Evolutionary conservation across 2,329 filamentous ascomycete genomes (phyloP), one percentile per base, ranked within the genome.

Genomic region (Aspergillus brasiliensis): DNA sequence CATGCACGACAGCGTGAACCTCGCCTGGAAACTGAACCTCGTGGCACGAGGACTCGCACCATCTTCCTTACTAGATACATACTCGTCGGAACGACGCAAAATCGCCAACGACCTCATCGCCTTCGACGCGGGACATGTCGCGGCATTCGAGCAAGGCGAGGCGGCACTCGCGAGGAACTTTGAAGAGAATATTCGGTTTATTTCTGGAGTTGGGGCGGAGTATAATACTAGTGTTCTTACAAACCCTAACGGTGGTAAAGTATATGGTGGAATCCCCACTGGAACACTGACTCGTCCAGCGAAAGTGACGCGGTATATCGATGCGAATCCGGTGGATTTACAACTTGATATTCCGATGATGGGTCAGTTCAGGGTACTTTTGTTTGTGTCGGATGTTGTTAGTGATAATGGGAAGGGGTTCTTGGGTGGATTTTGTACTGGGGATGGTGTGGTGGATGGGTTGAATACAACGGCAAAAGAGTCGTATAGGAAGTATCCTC

Each of bases 271-370:
- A 72, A 68, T 83, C 0, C 74, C 68, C 25, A 74, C 78, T 0
- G 79, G 79, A 0, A 67, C 71, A 5, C 69, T 86, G 21, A 79
- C 90, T 25, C 83, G 87, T 3, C 90, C 90, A 2, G 87, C 87
- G 42, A 89, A 86, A 74, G 89, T 88, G 17, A 90, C 88, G 0
- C 84, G 90, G 27, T 92, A 89, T 70, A 84, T 92, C 54, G 90
- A 93, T 74, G 87, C 89, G 3, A 93, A 92, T 67, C 90, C 90
- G 0, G 86, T 93, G 44, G 88, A 92, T 66, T 79, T 92, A 27
- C 89, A 93, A 71, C 84, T 91, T 5, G 90, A 92, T 69, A 90
- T 92, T 47, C 90, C 90, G 1, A 84, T 91, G 75, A 79, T 92
- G 5, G 88, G 90, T 25, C 90, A 93, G 69, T 93, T 92, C 78